Evolutionary conservation across 345 rosid species (phyloP), one percentile per base, ranked within the genome.

Genomic region (Schrenkiella parvula): DNA sequence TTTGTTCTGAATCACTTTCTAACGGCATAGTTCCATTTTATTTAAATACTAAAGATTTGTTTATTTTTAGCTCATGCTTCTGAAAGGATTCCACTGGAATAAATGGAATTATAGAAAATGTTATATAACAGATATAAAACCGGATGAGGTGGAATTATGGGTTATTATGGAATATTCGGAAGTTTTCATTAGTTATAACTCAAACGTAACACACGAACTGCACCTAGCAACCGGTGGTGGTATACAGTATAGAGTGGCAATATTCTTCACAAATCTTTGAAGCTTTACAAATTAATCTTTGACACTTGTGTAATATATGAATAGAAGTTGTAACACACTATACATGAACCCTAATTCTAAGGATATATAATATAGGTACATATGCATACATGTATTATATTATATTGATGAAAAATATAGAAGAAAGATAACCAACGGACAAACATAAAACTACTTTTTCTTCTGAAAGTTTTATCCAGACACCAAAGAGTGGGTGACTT

Each of bases 391-490:
- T 26, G 51, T 61, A 28, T 14, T 38, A 50, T n/a, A n/a, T n/a
- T n/a, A n/a, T 44, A 65, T 19, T 56, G 66, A 52, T 73, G 78
- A 52, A 73, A 25, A 64, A 73, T 55, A 62, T 2, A 18, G 3
- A 64, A 48, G 29, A 42, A 19, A 50, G 37, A 48, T 39, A 67
- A 59, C 64, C 48, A 74, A 34, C 21, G 64, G 74, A 75, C 58
- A 61, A 75, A 75, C 70, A 52, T 12, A 52, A 75, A 68, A 75
- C 63, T 75, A 42, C 57, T 60, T 43, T 71, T 42, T 34, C 59
- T 21, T 37, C 59, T 15, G 21, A 55, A 57, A 32, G 3, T 51
- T 42, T 60, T 67, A 75, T 75, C 56, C 43, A 2, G 3, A 66
- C 13, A 39, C 23, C 11, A 50, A 31, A 53, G 57, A 42, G 42